phyloP scores from a whole-genome alignment of 208 protist species.

The Endotrypanum monterogeii region DNA sequence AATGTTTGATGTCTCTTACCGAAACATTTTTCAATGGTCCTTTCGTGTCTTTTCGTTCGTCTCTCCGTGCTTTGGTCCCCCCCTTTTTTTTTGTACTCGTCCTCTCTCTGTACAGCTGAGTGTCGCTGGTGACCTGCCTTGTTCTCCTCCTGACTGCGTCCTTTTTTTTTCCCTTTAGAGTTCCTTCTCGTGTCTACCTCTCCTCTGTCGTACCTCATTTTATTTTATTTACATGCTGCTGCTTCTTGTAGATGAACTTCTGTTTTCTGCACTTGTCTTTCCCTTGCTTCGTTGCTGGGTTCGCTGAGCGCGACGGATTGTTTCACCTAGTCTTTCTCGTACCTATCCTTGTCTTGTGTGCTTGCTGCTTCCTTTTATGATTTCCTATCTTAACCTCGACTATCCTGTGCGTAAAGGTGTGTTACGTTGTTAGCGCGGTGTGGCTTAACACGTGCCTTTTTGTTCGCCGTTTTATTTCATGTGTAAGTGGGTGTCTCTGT shows the following conservation, averaged over 20 bases:
- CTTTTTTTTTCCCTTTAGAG: background rate
- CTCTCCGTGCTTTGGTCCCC: background rate
- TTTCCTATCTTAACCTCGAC: too few species aligned
- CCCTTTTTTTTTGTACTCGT: background rate
- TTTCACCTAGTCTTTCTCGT: background rate
- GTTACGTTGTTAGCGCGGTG: too few species aligned
- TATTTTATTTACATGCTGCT: background rate
- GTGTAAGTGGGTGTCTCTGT: background rate
- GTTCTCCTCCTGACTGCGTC: background rate
- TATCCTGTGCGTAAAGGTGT: too few species aligned
- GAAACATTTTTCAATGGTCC: background rate
- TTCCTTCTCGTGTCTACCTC: background rate
- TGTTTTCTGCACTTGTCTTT: background rate
- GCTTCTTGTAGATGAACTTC: background rate
- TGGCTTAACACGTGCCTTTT: too few species aligned
- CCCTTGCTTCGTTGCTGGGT: background rate
- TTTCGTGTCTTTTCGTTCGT: background rate
- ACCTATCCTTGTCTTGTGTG: too few species aligned
- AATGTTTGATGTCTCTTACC: background rate
- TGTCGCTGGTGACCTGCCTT: background rate
- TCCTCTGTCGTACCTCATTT: constrained; percentile 9
- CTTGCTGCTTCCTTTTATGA: too few species aligned
- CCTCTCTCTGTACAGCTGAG: background rate
- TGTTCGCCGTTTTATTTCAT: background rate
- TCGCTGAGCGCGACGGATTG: background rate